Evolutionary conservation across 2,329 filamentous ascomycete species (phyloP).

Genomic region (Sclerotinia sclerotiorum): DNA sequence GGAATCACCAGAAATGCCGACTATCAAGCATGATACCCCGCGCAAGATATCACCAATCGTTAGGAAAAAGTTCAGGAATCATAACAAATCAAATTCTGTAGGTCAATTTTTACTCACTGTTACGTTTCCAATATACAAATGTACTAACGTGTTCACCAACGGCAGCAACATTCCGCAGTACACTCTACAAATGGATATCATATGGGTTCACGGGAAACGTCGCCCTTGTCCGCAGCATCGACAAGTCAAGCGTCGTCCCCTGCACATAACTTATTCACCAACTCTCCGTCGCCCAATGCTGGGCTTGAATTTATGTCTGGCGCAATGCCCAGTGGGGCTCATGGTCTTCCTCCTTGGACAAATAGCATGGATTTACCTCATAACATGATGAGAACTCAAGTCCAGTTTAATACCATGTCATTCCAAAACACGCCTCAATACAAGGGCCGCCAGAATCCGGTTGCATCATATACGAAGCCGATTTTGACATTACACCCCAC

Average conservation of each 20-base stretch:
- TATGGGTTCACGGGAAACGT: conserved; percentile 52
- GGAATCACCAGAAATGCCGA: conserved; percentile 46
- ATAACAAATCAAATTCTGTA: conserved; percentile 49
- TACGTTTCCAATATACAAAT: neutral
- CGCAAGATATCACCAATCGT: conserved; percentile 32
- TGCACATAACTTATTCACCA: conserved; percentile 43
- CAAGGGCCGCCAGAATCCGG: conserved; percentile 33
- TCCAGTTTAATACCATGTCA: conserved; percentile 25
- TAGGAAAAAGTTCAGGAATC: conserved; percentile 36
- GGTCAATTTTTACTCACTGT: conserved; percentile 25
- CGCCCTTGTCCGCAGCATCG: conserved; percentile 53
- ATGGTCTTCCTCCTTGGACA: conserved; percentile 42
- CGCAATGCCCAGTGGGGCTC: conserved; percentile 35
- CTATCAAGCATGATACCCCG: conserved; percentile 43
- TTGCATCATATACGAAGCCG: conserved; percentile 40
- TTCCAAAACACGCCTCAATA: conserved; percentile 31
- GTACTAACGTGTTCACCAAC: conserved; percentile 36
- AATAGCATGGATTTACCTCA: conserved; percentile 32
- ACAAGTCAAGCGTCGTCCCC: conserved; percentile 56
- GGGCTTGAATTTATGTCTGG: conserved; percentile 44
- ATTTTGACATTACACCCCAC: conserved; percentile 63
- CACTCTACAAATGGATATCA: conserved; percentile 53
- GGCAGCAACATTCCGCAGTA: conserved; percentile 52
- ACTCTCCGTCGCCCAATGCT: conserved; percentile 49
- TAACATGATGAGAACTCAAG: conserved; percentile 28